phyloP scores from a whole-genome alignment of 2,329 filamentous ascomycete genomes.

The Aurifilum marmelostoma region DNA sequence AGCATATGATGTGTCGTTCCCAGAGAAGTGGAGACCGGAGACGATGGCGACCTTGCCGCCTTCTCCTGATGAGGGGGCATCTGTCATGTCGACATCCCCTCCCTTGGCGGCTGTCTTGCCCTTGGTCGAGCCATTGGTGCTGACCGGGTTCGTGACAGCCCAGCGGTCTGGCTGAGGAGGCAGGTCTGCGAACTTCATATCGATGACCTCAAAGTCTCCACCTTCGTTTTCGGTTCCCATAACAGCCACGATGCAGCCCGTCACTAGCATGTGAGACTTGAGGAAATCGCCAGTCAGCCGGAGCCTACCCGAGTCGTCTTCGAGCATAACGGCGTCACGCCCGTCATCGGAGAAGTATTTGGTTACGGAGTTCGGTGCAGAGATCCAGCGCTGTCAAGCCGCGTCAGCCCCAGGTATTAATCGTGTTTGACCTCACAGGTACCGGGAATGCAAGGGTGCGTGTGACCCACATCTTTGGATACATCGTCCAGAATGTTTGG shows the following conservation, averaged over 20 bases:
- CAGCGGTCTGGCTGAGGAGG: conserved; percentile 81
- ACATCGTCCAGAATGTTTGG: conserved; percentile 96
- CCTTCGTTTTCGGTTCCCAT: conserved; percentile 91
- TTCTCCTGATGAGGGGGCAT: conserved; percentile 38
- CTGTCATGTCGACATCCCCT: conserved; percentile 63
- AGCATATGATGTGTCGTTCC: conserved; percentile 70
- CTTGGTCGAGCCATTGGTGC: conserved; percentile 36
- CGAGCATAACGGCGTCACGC: conserved; percentile 77
- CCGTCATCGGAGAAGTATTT: conserved; percentile 72
- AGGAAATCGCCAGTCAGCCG: conserved; percentile 74
- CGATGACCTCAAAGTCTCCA: conserved; percentile 90
- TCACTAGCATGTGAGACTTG: conserved; percentile 74
- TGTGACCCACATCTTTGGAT: conserved; percentile 76
- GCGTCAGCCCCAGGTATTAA: not conserved
- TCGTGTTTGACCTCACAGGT: not conserved
- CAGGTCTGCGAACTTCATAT: conserved; percentile 85
- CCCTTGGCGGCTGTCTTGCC: conserved; percentile 46
- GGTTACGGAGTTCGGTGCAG: conserved; percentile 73
- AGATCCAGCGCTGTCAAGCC: conserved; percentile 75
- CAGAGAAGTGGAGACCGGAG: conserved; percentile 84
- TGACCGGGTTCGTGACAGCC: conserved; percentile 62
- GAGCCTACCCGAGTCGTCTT: conserved; percentile 92
- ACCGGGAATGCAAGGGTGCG: not conserved
- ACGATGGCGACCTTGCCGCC: conserved; percentile 76
- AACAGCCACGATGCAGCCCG: conserved; percentile 91